Percentiles rank a stretch among this genome's conserved stretches.
phyloP scores from a whole-genome alignment of 2,329 filamentous ascomycete species.

The Scopulariopsis brevicaulis region DNA sequence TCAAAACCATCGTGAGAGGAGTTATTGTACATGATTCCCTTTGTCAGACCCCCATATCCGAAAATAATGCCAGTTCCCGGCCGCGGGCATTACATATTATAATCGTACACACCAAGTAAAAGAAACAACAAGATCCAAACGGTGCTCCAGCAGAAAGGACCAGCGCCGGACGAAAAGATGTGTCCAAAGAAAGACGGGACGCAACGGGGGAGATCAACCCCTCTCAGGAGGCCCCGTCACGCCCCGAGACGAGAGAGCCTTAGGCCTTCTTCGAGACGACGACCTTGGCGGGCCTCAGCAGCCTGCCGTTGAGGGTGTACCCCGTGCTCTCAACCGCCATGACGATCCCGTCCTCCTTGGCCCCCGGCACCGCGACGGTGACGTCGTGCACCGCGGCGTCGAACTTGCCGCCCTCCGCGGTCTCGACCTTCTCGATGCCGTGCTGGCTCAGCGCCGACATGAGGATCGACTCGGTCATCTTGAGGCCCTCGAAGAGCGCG shows the following conservation, averaged over 20 bases:
- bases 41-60: background rate
- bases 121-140: background rate
- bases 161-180: background rate
- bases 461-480: slow-evolving; percentile 89
- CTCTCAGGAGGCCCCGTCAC: background rate
- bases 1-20: slow-evolving; percentile 1
- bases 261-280: slow-evolving; percentile 80
- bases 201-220: background rate
- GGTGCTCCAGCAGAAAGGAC: background rate
- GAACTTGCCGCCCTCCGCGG: slow-evolving; percentile 78
- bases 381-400: slow-evolving; percentile 96
- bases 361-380: slow-evolving; percentile 82
- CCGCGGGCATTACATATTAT: slow-evolving; percentile 3
- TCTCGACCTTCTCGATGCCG: slow-evolving; percentile 71
- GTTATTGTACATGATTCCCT: slow-evolving; percentile 1
- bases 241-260: background rate
- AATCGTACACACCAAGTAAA: slow-evolving; percentile 2
- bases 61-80: background rate
- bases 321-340: slow-evolving; percentile 94
- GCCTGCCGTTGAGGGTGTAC: slow-evolving; percentile 82
- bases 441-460: slow-evolving; percentile 87
- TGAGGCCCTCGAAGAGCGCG: slow-evolving; percentile 77
- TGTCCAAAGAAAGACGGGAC: background rate
- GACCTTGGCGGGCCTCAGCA: slow-evolving; percentile 88
- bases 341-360: slow-evolving; percentile 81